Base-by-base conservation (phyloP, 495 filamentous ascomycete genomes). In the Poronia punctata region DNA sequence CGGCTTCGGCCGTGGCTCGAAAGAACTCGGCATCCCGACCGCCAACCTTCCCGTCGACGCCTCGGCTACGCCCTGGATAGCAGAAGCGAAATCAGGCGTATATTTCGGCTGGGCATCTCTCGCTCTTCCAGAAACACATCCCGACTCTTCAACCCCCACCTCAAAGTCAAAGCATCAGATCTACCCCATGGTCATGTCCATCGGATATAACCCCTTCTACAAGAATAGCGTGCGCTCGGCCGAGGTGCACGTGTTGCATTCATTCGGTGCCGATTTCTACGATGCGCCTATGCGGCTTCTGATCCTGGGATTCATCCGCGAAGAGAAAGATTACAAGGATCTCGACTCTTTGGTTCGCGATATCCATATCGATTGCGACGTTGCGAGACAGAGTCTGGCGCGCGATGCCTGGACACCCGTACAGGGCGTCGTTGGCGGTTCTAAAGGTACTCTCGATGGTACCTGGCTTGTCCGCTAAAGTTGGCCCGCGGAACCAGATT, bases 151-250 rank as follows among this genome's bases (percentile, higher is more conserved):
- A 26, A 43, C 35, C 33, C 34, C 15, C 47, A 54, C 35, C 15
- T 26, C 26, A 7, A 24, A 37, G 43, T 35, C 4, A 4, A 41
- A 43, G n/a, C 64, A 66, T 25, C 65, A 61, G 28, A 66, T 95
- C 14, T 85, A 82, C 60, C 86, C 86, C 0, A 93, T 94, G 67
- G 90, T 95, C 35, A 80, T 98, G 81, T 84, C 78, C 25, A 90
- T 98, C 35, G 88, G 90, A n/a, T 95, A 84, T 71, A 95, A 95
- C 55, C 88, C 88, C 0, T 93, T 86, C 62, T 95, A 93, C 67
- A 88, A 87, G 59, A 95, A 96, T 61, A 74, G 74, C 16, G 76
- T 82, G 26, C 74, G 86, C 14, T 82, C 76, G 26, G 84, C 90
- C 50, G 92, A 97, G 74, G 89, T 96, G 48, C 90, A 97, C 62